These are phyloP conservation scores for Verbascum thapsus DNA, from an alignment of 257 asterid species.

Conservation along the genomic window DNA sequence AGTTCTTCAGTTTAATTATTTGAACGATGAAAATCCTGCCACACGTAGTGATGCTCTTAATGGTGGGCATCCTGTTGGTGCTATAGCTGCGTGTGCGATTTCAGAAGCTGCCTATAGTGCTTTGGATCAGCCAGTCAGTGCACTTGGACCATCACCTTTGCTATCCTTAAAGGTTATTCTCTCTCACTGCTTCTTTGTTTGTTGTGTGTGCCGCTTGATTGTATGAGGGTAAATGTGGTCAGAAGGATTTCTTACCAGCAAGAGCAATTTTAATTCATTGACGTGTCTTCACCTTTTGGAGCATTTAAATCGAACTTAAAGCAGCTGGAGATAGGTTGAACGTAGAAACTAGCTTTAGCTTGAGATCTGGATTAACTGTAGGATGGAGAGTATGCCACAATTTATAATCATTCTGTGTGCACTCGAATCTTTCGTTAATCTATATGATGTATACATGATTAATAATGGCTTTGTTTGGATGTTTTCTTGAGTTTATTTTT, in stretches of 20 bases:
- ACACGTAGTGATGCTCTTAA: conserved; percentile 25
- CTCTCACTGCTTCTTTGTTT: conserved; percentile 22
- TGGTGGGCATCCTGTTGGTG: conserved; percentile 91
- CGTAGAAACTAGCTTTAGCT: conserved; percentile 16
- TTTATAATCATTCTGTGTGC: no score
- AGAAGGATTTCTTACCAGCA: background rate
- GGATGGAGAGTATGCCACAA: no score
- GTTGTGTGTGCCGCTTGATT: conserved; percentile 13
- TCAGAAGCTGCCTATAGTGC: conserved; percentile 97
- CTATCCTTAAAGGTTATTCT: conserved; percentile 71
- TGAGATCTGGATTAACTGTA: background rate
- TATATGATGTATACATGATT: conserved; percentile 13
- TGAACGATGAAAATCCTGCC: conserved; percentile 25
- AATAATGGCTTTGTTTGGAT: no score
- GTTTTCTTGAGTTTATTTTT: no score
- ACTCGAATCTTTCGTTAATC: background rate
- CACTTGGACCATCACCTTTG: conserved; percentile 86
- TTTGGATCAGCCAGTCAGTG: conserved; percentile 91
- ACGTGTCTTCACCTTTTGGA: background rate
- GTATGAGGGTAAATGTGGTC: background rate
- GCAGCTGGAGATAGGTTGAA: background rate
- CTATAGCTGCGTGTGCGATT: conserved; percentile 93
- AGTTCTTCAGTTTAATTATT: conserved; percentile 70
- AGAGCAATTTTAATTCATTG: conserved; percentile 1
- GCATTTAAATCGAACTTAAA: conserved; percentile 7